Percentiles rank a stretch among this genome's conserved stretches.
phyloP scores from a whole-genome alignment of 2,329 filamentous ascomycete species.

The Mycosphaerella sp. region DNA sequence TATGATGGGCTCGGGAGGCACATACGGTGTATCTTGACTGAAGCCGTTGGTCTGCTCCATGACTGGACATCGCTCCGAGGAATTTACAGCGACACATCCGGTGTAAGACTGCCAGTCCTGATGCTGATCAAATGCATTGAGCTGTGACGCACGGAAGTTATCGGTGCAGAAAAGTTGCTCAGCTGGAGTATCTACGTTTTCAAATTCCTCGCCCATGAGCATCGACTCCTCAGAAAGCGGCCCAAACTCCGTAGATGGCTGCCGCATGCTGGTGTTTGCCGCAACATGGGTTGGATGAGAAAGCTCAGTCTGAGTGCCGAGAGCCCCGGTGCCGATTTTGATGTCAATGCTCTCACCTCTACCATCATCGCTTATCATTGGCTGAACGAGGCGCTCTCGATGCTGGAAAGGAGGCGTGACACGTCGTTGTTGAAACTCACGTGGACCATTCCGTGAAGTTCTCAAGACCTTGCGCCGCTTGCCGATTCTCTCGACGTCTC shows the following conservation, averaged over 20 bases:
- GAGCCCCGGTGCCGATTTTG: conserved; percentile 31
- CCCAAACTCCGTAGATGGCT: conserved; percentile 23
- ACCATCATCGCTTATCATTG: conserved; percentile 27
- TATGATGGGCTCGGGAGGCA: no score
- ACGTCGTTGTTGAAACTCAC: conserved; percentile 10
- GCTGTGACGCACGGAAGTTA: background rate
- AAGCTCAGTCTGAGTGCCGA: conserved; percentile 26
- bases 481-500: conserved; percentile 26
- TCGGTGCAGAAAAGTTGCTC: background rate
- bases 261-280: conserved; percentile 22
- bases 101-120: no score
- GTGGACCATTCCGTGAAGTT: conserved; percentile 2
- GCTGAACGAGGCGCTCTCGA: conserved; percentile 7
- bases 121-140: background rate
- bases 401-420: conserved; percentile 22
- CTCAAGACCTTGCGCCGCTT: conserved; percentile 28
- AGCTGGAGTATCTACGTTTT: background rate
- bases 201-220: conserved; percentile 28
- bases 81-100: no score
- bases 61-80: no score
- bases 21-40: no score
- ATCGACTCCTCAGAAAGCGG: conserved; percentile 31
- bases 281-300: conserved; percentile 17
- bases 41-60: background rate
- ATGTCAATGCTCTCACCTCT: conserved; percentile 24